Base-by-base conservation (phyloP, 225 moss, liverwort and hornwort genomes). In the Anthoceros angustus region DNA sequence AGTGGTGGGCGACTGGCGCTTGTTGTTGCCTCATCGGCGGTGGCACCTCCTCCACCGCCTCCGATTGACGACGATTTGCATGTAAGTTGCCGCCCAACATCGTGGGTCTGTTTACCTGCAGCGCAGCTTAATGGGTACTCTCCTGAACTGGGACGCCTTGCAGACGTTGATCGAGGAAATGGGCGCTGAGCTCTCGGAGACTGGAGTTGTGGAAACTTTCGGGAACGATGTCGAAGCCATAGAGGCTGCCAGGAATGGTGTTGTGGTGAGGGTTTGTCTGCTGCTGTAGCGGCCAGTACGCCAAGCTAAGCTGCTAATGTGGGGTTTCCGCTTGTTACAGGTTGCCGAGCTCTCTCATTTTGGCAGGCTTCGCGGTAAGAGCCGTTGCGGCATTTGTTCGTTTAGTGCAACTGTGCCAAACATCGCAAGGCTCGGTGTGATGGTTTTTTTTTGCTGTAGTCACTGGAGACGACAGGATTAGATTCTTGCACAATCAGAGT, bases 401-500 rank as follows among this genome's bases (percentile, higher is more conserved):
- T 62, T 62, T 63, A 60, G 42, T 48, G 39, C 49, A 55, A 18
- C 41, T 41, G 25, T 24, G 38, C 49, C 23, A 45, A 10, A 14
- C 5, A 41, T 42, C 62, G 64, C 25, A 15, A 16, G 32, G 25
- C 5, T 26, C 25, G 40, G 14, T 26, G 63, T 5, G 14, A n/a
- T 8, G 25, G 9, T 63, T 8, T 26, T 21, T 8, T 41, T 74
- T 72, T 72, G 25, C 70, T 74, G 42, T 77, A 95, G 95, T 91
- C 41, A 73, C 78, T 63, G 95, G 95, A 50, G 87, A 88, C 12
- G 95, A 98, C 69, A 88, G 95, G 62, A 77, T 91, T 67, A 80
- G 85, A 72, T 98, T 98, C 72, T 88, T 98, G 61, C 91, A 98
- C 68, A 98, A 98, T 70, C 91, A 91, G 74, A 91, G 86, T 78